Conservation (phyloP, 2,329 filamentous ascomycete genomes). For the Verticillium zaregamsianum region DNA sequence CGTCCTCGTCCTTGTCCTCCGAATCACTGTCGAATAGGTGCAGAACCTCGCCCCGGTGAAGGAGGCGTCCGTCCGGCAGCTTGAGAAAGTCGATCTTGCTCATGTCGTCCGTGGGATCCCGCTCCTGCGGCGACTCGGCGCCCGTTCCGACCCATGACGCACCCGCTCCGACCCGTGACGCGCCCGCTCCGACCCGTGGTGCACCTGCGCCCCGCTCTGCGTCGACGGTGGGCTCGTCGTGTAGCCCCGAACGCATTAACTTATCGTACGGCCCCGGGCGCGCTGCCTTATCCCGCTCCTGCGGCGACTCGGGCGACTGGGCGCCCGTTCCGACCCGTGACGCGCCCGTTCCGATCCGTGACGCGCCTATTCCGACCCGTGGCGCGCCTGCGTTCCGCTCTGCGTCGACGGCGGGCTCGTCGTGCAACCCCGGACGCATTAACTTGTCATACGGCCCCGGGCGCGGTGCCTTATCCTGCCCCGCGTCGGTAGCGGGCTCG, state of each 20-base stretch:
- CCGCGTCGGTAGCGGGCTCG: too few species aligned
- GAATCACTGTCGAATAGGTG: slow-evolving; percentile 8
- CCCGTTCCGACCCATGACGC: neutral
- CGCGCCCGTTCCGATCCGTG: neutral
- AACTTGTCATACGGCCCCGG: too few species aligned
- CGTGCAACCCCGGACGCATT: too few species aligned
- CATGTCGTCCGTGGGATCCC: neutral
- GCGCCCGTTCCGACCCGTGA: neutral
- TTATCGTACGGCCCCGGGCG: too few species aligned
- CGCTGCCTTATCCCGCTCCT: neutral
- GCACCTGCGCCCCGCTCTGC: too few species aligned
- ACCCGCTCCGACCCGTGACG: neutral
- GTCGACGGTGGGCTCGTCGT: too few species aligned
- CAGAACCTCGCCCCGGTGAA: slow-evolving; percentile 13
- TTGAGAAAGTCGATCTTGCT: neutral
- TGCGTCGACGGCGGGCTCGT: too few species aligned
- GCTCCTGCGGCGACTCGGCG: neutral
- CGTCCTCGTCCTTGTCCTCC: neutral
- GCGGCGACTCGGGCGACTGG: neutral
- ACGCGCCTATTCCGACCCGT: too few species aligned
- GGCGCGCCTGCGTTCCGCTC: too few species aligned
- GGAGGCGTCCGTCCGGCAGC: slow-evolving; percentile 11
- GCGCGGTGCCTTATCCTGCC: too few species aligned
- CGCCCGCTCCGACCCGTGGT: too few species aligned
- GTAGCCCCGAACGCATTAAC: too few species aligned